Percentiles rank a stretch among this genome's conserved stretches.
Conservation (phyloP, 1,284 basidiomycete genomes). For the Irpex sp. region DNA sequence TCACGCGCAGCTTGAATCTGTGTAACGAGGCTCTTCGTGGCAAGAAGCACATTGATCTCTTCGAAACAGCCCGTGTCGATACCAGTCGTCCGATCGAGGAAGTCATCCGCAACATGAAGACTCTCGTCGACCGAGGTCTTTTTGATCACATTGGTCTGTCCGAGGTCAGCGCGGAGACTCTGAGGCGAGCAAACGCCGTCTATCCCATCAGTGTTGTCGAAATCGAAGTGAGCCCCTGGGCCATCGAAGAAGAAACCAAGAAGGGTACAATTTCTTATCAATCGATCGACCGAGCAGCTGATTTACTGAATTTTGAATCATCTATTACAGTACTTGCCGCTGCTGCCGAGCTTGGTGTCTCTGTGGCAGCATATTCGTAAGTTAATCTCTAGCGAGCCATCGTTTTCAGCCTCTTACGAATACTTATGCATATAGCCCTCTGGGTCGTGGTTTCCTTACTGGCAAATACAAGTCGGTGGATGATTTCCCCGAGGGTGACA, state of each 20-base stretch:
- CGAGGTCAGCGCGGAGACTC: conserved; percentile 42
- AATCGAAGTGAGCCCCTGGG: conserved; percentile 52
- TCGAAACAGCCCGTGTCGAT: conserved; percentile 35
- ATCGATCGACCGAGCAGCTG: conserved; percentile 35
- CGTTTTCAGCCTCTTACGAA: background rate
- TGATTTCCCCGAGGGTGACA: conserved; percentile 41
- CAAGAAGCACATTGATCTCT: conserved; percentile 42
- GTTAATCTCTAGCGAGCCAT: conserved; percentile 10
- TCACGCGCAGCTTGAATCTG: conserved; percentile 36
- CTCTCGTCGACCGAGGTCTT: conserved; percentile 36
- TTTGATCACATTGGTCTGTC: conserved; percentile 45
- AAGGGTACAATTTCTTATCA: conserved; percentile 28
- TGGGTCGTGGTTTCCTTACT: conserved; percentile 54
- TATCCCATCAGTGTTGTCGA: conserved; percentile 45
- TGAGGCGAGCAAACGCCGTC: conserved; percentile 39
- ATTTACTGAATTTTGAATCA: too few species aligned
- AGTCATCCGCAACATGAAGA: conserved; percentile 23
- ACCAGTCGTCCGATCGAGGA: conserved; percentile 29
- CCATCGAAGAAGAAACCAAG: conserved; percentile 42
- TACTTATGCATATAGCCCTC: conserved; percentile 30
- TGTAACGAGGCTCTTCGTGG: conserved; percentile 36
- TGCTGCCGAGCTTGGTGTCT: conserved; percentile 21
- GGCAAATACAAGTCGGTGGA: conserved; percentile 41
- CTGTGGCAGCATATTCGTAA: conserved; percentile 52
- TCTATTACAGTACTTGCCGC: too few species aligned